Percentiles rank a stretch among this genome's conserved stretches.
These are phyloP conservation scores for Neurospora hispaniola DNA, from an alignment of 495 filamentous ascomycete genomes.

Conservation along the genomic window DNA sequence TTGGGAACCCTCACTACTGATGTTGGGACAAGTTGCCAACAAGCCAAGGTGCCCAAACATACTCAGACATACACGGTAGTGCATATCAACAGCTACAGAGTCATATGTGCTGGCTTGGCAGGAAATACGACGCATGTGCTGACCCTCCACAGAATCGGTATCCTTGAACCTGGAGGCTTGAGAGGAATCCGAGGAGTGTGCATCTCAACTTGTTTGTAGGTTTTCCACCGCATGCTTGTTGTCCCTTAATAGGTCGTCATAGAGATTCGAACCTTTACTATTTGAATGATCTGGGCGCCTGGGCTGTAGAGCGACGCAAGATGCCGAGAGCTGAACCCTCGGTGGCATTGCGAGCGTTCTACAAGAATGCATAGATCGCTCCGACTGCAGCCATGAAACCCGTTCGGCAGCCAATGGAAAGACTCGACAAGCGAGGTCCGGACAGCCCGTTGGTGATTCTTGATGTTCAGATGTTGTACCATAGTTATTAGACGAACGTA, in stretches of 20 bases:
- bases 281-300: neutral
- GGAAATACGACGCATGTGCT: neutral
- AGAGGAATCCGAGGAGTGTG: neutral
- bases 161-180: neutral
- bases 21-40: constrained; percentile 1
- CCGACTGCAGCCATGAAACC: constrained; percentile 1
- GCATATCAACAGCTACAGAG: constrained; percentile 1
- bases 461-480: neutral
- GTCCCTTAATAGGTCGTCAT: neutral
- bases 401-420: constrained; percentile 2
- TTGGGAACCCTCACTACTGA: neutral
- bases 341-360: constrained; percentile 1
- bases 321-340: constrained; percentile 6
- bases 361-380: constrained; percentile 2
- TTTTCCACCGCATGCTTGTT: neutral
- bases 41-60: neutral
- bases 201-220: neutral
- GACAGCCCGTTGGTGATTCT: neutral
- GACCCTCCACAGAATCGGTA: neutral
- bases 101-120: neutral
- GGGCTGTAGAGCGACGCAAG: neutral
- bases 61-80: neutral
- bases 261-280: neutral
- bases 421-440: constrained; percentile 1
- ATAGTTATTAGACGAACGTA: neutral